Evolutionary conservation across 1,284 basidiomycete genomes (phyloP).

Genomic region (Ceratorhiza oryzae-sativae): DNA sequence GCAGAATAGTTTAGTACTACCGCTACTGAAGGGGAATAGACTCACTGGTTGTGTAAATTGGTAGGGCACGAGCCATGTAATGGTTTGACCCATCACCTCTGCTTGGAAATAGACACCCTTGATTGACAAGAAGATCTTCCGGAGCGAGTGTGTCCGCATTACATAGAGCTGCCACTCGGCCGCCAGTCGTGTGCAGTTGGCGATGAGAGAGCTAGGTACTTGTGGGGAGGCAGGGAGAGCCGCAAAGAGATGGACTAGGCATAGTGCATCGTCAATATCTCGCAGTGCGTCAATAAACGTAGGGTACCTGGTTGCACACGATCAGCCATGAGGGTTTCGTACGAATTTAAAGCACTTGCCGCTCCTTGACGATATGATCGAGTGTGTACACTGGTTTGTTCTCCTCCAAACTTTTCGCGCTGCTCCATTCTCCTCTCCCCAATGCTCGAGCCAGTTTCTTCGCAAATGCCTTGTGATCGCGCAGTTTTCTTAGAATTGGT

Average conservation of each 20-base stretch:
- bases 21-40: slow-evolving; percentile 9
- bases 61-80: slow-evolving; percentile 98
- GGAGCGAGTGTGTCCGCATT: slow-evolving; percentile 85
- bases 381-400: slow-evolving; percentile 87
- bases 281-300: slow-evolving; percentile 95
- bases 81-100: slow-evolving; percentile 88
- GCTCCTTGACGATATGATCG: slow-evolving; percentile 98
- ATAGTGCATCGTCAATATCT: slow-evolving; percentile 97
- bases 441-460: slow-evolving; percentile 96
- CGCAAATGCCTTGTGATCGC: slow-evolving; percentile 98
- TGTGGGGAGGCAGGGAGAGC: slow-evolving; percentile 84
- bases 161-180: slow-evolving; percentile 96
- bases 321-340: background rate
- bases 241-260: slow-evolving; percentile 92
- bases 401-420: slow-evolving; percentile 93
- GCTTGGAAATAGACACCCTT: slow-evolving; percentile 99
- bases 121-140: slow-evolving; percentile 96
- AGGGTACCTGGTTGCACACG: slow-evolving; percentile 73
- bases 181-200: slow-evolving; percentile 89
- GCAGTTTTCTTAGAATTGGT: slow-evolving; percentile 91
- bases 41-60: slow-evolving; percentile 95
- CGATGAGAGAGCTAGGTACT: slow-evolving; percentile 83
- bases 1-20: background rate
- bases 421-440: slow-evolving; percentile 93
- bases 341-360: slow-evolving; percentile 58